A percentile compares a stretch with the other conserved stretches of the same genome.
phyloP scores from a whole-genome alignment of 495 filamentous ascomycete species.

The Penicillium manginii region DNA sequence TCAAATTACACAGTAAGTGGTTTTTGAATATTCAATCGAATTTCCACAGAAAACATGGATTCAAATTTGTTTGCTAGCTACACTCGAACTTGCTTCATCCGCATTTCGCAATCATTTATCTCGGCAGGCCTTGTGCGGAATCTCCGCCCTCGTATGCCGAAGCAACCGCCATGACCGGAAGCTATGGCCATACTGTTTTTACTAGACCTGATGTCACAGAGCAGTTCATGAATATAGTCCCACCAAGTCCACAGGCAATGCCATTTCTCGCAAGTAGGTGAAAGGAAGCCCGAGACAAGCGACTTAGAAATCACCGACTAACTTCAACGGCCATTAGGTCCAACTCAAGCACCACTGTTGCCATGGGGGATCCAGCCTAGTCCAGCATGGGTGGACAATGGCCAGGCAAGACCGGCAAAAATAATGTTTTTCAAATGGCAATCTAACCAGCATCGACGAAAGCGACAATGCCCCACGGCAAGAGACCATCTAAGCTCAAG shows the following conservation, averaged over 20 bases:
- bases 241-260: conserved; percentile 22
- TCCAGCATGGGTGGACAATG: conserved; percentile 25
- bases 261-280: background rate
- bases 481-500: conserved; percentile 25
- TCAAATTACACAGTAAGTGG: conserved; percentile 20
- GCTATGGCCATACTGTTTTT: conserved; percentile 41
- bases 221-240: conserved; percentile 38
- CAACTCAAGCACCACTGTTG: conserved; percentile 14
- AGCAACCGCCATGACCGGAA: conserved; percentile 11
- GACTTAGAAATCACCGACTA: background rate
- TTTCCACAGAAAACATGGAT: background rate
- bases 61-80: conserved; percentile 8
- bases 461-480: conserved; percentile 25
- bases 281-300: background rate
- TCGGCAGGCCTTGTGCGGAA: conserved; percentile 43
- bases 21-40: background rate
- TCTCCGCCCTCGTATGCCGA: conserved; percentile 12
- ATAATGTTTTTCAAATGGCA: conserved; percentile 46
- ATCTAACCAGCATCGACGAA: conserved; percentile 34
- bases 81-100: conserved; percentile 32
- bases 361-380: conserved; percentile 25
- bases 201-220: conserved; percentile 42
- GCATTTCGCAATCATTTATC: conserved; percentile 46
- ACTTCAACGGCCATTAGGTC: conserved; percentile 3
- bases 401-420: conserved; percentile 21